Evolutionary conservation across 1,139 yeast species (phyloP).

Genomic region (Nematodospora anomalae): DNA sequence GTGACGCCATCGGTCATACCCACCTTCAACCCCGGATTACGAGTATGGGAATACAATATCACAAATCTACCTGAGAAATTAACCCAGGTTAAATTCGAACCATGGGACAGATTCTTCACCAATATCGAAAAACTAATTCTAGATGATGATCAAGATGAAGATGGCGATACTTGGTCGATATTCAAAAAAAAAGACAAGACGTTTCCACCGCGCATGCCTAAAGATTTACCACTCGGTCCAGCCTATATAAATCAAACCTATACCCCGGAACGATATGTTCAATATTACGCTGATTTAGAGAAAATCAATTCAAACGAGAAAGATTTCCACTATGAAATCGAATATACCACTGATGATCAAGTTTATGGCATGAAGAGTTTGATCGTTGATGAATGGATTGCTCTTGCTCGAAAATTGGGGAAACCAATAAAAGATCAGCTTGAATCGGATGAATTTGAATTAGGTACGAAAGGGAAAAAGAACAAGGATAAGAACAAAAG

Average conservation of each 20-base stretch:
- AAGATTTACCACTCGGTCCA: slow-evolving; percentile 60
- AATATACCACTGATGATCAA: slow-evolving; percentile 65
- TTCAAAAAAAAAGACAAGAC: slow-evolving; percentile 54
- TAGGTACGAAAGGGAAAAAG: slow-evolving; percentile 9
- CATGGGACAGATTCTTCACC: slow-evolving; percentile 59
- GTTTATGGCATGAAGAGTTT: slow-evolving; percentile 56
- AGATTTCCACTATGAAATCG: slow-evolving; percentile 58
- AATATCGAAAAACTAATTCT: slow-evolving; percentile 38
- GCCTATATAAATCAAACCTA: slow-evolving; percentile 70
- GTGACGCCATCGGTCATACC: slow-evolving; percentile 80
- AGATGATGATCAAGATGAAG: slow-evolving; percentile 17
- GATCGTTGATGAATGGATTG: slow-evolving; percentile 60
- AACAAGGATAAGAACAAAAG: slow-evolving; percentile 7
- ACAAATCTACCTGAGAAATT: slow-evolving; percentile 43
- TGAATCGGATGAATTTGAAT: slow-evolving; percentile 4
- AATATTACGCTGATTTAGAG: slow-evolving; percentile 66
- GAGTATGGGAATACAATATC: slow-evolving; percentile 84
- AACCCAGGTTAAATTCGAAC: slow-evolving; percentile 22
- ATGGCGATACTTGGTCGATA: slow-evolving; percentile 12
- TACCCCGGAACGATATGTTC: slow-evolving; percentile 71
- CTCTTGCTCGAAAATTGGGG: slow-evolving; percentile 55
- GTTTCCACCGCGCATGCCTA: slow-evolving; percentile 66
- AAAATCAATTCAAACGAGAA: slow-evolving; percentile 47
- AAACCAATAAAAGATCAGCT: slow-evolving; percentile 27
- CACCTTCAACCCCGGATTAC: slow-evolving; percentile 76